Percentiles rank a stretch among this genome's conserved stretches.
Conservation (phyloP, 305 asterid species). For the Salvia sclarea region DNA sequence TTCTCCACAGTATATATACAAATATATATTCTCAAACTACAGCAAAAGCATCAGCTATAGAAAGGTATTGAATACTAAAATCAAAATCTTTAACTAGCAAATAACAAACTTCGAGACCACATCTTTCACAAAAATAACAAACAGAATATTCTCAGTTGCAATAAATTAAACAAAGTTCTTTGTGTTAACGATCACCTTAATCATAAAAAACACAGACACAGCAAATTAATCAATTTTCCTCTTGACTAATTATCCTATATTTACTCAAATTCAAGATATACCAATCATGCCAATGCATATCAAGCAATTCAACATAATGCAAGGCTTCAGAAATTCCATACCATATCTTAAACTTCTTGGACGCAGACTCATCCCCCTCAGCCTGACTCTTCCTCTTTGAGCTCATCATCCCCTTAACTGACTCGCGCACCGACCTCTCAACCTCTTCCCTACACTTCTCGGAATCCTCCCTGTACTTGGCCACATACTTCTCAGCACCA, state of each 20-base stretch:
- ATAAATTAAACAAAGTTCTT: neutral
- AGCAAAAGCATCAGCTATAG: neutral
- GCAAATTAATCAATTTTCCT: neutral
- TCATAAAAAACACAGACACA: neutral
- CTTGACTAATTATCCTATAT: neutral
- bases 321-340: constrained; percentile 33
- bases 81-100: neutral
- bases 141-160: neutral
- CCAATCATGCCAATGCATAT: neutral
- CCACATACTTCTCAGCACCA: constrained; percentile 74
- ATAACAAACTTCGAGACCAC: neutral
- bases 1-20: neutral
- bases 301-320: constrained; percentile 12
- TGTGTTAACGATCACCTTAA: neutral
- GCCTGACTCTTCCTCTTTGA: constrained; percentile 56
- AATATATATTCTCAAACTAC: neutral
- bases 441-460: constrained; percentile 84
- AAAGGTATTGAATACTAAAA: neutral
- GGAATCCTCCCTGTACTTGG: constrained; percentile 82
- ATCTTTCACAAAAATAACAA: neutral
- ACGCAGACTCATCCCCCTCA: constrained; percentile 38
- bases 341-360: constrained; percentile 86
- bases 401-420: constrained; percentile 48
- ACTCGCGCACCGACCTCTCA: constrained; percentile 78
- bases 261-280: constrained; percentile 1